These are phyloP conservation scores for Ascochyta fabae DNA, from an alignment of 2,329 filamentous ascomycete species.

Conservation along the genomic window DNA sequence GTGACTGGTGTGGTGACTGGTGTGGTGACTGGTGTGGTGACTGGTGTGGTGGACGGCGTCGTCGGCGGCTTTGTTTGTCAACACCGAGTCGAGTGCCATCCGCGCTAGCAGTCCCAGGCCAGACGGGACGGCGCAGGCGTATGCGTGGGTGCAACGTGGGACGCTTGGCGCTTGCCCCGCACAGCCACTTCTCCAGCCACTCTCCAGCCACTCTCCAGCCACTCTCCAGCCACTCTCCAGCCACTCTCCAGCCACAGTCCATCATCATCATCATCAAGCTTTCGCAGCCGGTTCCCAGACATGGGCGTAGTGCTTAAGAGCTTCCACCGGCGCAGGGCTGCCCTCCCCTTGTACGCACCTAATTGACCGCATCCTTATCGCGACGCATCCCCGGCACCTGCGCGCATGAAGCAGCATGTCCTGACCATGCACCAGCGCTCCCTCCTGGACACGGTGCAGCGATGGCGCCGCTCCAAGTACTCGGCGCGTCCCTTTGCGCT, in stretches of 20 bases:
- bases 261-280: constrained; percentile 2
- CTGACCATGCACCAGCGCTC: constrained; percentile 34
- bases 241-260: no score
- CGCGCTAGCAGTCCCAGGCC: background rate
- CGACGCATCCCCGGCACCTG: background rate
- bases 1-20: no score
- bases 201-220: no score
- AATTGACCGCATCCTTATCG: background rate
- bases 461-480: constrained; percentile 40
- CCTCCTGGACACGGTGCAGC: constrained; percentile 27
- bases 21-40: no score
- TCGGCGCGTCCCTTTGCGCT: constrained; percentile 48
- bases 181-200: background rate
- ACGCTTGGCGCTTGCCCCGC: background rate
- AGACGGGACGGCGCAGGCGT: no score
- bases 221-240: no score
- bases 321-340: constrained; percentile 2
- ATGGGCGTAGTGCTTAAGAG: constrained; percentile 8
- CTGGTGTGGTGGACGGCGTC: background rate
- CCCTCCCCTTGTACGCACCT: background rate
- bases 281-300: constrained; percentile 11
- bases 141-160: background rate
- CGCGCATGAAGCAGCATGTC: constrained; percentile 16
- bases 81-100: constrained; percentile 11
- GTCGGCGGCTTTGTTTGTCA: constrained; percentile 33